phyloP scores from a whole-genome alignment of 1,284 basidiomycete genomes.

The Xerocomus nothofagi region DNA sequence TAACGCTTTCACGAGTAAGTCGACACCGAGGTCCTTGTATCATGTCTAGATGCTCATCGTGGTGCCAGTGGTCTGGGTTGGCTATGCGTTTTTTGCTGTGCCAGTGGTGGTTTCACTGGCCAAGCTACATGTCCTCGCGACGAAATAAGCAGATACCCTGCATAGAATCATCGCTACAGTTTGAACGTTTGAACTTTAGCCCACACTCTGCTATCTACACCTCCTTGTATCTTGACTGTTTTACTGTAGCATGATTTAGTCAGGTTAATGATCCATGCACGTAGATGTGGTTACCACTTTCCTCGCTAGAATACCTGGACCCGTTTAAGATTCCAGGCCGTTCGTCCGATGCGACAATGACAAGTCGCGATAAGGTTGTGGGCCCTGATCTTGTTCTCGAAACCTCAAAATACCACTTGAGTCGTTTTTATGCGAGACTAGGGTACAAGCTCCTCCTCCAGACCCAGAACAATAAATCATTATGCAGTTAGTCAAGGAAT shows the following conservation, averaged over 20 bases:
- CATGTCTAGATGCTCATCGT: slow-evolving; percentile 8
- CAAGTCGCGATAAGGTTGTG: too few relatives aligned
- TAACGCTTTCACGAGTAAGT: slow-evolving; percentile 76
- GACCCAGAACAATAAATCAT: too few relatives aligned
- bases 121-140: slow-evolving; percentile 62
- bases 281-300: background rate
- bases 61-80: slow-evolving; percentile 69
- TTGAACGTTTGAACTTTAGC: slow-evolving; percentile 7
- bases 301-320: too few relatives aligned
- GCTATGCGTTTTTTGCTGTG: slow-evolving; percentile 70
- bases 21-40: background rate
- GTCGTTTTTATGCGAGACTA: too few relatives aligned
- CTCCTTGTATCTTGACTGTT: slow-evolving; percentile 5
- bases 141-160: slow-evolving; percentile 34
- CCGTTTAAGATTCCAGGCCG: too few relatives aligned
- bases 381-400: too few relatives aligned
- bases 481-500: too few relatives aligned
- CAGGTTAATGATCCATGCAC: background rate
- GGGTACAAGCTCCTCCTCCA: too few relatives aligned
- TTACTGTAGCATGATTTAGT: background rate
- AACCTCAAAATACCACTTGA: too few relatives aligned
- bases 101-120: slow-evolving; percentile 68
- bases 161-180: background rate
- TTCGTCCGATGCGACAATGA: too few relatives aligned
- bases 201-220: slow-evolving; percentile 1